These are phyloP conservation scores for Corniculantispora saksenae DNA, from an alignment of 2,329 filamentous ascomycete species.

Conservation along the genomic window DNA sequence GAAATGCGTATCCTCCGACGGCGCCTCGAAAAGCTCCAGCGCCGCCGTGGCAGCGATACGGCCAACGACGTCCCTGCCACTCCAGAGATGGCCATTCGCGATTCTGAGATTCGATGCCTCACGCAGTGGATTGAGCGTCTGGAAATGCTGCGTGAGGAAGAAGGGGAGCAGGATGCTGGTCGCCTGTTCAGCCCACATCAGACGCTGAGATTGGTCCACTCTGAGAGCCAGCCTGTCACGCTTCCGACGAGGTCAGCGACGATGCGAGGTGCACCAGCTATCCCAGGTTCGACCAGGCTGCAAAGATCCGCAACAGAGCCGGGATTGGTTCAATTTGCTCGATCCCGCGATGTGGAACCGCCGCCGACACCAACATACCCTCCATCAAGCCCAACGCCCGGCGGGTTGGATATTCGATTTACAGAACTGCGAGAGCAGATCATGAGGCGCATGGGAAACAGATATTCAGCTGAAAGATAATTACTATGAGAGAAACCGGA, in stretches of 20 bases:
- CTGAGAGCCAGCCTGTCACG: neutral
- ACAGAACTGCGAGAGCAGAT: constrained; percentile 10
- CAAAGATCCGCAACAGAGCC: neutral
- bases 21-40: constrained; percentile 8
- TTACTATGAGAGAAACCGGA: neutral
- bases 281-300: neutral
- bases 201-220: neutral
- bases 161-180: neutral
- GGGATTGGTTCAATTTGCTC: neutral
- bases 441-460: neutral
- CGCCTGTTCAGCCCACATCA: neutral
- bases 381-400: neutral
- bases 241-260: neutral
- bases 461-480: neutral
- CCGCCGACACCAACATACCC: neutral
- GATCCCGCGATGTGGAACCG: neutral
- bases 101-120: constrained; percentile 19
- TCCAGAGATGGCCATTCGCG: constrained; percentile 15
- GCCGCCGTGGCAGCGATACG: neutral
- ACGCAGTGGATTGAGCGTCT: constrained; percentile 22
- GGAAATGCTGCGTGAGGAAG: constrained; percentile 6
- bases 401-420: neutral
- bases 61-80: neutral
- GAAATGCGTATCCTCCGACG: constrained; percentile 9
- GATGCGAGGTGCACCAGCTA: neutral